These are phyloP conservation scores for Ilyonectria destructans DNA, from an alignment of 2,329 filamentous ascomycete species.

Conservation along the genomic window DNA sequence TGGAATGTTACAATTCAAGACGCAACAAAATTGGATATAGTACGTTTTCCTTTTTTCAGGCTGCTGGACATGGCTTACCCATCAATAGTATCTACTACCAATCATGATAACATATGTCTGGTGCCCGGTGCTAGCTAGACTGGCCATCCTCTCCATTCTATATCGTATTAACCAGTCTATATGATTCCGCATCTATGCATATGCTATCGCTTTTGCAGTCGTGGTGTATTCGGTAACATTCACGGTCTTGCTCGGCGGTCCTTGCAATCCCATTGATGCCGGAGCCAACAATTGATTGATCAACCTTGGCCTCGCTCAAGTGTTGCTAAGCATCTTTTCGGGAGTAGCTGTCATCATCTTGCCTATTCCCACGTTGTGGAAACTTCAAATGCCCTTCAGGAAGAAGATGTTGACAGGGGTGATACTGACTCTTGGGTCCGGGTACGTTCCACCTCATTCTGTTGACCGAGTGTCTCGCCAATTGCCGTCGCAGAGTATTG, in stretches of 20 bases:
- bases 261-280: conserved; percentile 23
- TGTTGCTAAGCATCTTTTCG: conserved; percentile 22
- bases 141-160: conserved; percentile 20
- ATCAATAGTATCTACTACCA: conserved; percentile 5
- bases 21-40: conserved; percentile 12
- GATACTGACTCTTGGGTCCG: conserved; percentile 22
- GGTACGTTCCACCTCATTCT: conserved; percentile 3
- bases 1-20: conserved; percentile 26
- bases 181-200: conserved; percentile 14
- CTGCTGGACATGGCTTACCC: neutral
- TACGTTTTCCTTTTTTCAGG: neutral
- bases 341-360: conserved; percentile 20
- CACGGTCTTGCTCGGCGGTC: conserved; percentile 6
- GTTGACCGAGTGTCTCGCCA: neutral
- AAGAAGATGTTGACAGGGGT: conserved; percentile 20
- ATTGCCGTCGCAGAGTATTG: conserved; percentile 11
- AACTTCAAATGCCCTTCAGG: conserved; percentile 16
- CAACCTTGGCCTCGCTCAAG: conserved; percentile 25
- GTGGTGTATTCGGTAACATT: conserved; percentile 11
- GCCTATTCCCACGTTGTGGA: conserved; percentile 17
- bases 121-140: conserved; percentile 25
- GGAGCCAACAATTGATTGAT: conserved; percentile 20
- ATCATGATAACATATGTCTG: conserved; percentile 25
- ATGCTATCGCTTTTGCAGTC: conserved; percentile 2
- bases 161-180: conserved; percentile 16